Conservation (phyloP, 768 basidiomycete species). For the Xerocomus potaroensis region DNA sequence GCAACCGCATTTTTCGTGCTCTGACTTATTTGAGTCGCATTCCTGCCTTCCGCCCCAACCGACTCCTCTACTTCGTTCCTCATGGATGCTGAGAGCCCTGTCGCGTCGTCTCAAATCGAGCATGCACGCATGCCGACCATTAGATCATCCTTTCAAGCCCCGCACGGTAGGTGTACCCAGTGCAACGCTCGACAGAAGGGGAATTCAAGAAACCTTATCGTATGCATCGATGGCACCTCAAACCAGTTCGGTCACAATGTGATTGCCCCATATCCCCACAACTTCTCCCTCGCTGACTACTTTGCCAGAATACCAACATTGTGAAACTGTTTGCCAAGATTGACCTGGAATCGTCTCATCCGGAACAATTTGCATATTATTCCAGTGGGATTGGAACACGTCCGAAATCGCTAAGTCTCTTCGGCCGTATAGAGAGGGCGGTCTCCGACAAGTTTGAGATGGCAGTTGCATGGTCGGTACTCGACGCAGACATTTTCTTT, state of each 20-base stretch:
- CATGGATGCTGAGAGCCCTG: background rate
- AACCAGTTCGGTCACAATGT: conserved; percentile 23
- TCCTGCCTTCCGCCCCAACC: background rate
- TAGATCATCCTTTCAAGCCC: background rate
- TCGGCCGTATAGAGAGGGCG: conserved; percentile 18
- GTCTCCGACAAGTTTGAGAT: conserved; percentile 30
- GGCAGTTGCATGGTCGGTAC: conserved; percentile 36
- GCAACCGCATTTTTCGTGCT: background rate
- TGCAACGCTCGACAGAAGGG: conserved; percentile 11
- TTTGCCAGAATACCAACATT: conserved; percentile 34
- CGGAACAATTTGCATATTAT: conserved; percentile 33
- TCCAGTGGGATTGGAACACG: conserved; percentile 38
- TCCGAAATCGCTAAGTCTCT: conserved; percentile 23
- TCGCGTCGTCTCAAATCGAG: background rate
- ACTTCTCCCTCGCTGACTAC: conserved; percentile 1
- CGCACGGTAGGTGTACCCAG: conserved; percentile 2
- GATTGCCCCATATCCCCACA: background rate
- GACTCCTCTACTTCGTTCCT: background rate
- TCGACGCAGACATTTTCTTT: background rate
- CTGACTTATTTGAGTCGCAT: conserved; percentile 5
- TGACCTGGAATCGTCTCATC: conserved; percentile 11
- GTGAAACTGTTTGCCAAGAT: conserved; percentile 33
- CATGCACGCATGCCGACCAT: background rate
- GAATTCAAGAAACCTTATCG: conserved; percentile 18
- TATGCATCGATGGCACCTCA: conserved; percentile 24